Base-by-base conservation (phyloP, 176 grass and related monocot genomes). In the Hyparrhenia diplandra region DNA sequence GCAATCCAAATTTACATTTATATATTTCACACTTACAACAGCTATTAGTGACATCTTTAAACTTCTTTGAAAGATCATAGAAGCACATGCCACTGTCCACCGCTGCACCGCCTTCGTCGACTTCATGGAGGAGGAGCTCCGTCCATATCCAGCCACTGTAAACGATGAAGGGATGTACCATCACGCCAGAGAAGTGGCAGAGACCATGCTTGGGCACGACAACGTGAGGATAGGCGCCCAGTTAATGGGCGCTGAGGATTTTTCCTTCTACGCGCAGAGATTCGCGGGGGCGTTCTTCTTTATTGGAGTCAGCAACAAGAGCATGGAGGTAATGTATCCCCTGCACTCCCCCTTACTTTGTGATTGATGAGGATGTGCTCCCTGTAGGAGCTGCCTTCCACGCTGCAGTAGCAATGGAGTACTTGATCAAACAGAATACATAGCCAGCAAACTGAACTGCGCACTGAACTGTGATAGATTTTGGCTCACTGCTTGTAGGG, bases 261-360 rank as follows among this genome's bases (percentile, higher is more conserved):
- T 97, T 11, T 77, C 83, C 27, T 97, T 97, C 68, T 92, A 85
- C 1, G 71, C 80, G 0, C 72, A 92, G 57, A 78, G 47, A 32
- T 82, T 93, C 24, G 34, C 90, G 1, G 85, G 80, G 32, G 83
- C 88, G 7, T 79, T 93, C 60, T 89, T 93, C 57, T 51, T 46
- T 6, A 83, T 97, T 17, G 93, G 93, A 47, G 39, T 76, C 1
- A 25, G 63, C 83, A 90, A 90, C 85, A 88, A 45, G 42, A 45
- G 42, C 42, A 13, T 45, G 42, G 42, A 37, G 13, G 20, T 27
- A 4, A n/a, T 25, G n/a, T 30, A 88, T 52, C 64, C 79, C 6
- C 6, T 88, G 36, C 93, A 97, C 64, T 97, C 93, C 36, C 36
- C 86, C 93, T 4, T 73, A 90, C 76, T 92, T 97, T 37, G 79